phyloP scores from a whole-genome alignment of 305 asterid genomes.

The Solanum hybrid region DNA sequence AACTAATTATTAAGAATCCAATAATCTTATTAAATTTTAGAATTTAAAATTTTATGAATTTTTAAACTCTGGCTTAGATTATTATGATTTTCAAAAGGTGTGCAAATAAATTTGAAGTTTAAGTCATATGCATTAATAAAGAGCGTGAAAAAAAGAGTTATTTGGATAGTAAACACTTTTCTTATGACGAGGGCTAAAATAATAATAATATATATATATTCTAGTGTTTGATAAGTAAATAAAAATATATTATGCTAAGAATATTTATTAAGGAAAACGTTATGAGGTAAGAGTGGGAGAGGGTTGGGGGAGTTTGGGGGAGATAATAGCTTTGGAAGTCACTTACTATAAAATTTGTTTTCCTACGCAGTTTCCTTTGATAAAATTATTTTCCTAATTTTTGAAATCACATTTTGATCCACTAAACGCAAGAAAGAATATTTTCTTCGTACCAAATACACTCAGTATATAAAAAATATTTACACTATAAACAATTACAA shows the following conservation, averaged over 20 bases:
- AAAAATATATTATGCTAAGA: not conserved
- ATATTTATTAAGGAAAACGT: not conserved
- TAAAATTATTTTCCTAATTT: not conserved
- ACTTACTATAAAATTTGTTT: not conserved
- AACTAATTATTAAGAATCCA: not conserved
- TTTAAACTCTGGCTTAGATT: not conserved
- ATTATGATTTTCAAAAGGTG: not conserved
- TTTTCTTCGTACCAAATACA: not conserved
- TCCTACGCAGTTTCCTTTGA: not conserved
- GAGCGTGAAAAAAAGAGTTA: not conserved
- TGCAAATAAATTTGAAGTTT: not conserved
- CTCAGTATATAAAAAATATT: too few relatives aligned
- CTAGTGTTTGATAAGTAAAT: not conserved
- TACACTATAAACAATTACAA: not conserved
- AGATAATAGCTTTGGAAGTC: not conserved
- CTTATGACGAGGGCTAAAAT: not conserved
- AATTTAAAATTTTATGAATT: not conserved
- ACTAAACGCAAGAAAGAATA: not conserved
- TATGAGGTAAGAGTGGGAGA: not conserved
- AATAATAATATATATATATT: not conserved
- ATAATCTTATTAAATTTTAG: not conserved
- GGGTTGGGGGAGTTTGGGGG: not conserved
- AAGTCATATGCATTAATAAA: not conserved
- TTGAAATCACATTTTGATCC: not conserved
- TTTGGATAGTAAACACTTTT: fast-evolving